These are phyloP conservation scores for Geotrichum australiense DNA, from an alignment of 1,139 yeast genomes.

Conservation along the genomic window DNA sequence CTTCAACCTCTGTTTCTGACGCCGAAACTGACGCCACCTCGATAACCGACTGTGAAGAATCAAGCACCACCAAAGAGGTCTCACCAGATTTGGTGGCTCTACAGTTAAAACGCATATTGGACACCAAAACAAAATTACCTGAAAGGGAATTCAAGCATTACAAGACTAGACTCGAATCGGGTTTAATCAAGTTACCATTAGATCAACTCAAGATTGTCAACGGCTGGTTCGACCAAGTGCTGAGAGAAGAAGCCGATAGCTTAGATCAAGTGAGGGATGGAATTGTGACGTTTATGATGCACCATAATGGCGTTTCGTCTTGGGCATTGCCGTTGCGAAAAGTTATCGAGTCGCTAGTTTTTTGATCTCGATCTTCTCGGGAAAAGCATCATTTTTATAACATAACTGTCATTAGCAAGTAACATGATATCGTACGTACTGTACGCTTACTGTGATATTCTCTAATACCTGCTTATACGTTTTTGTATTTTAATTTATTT, in stretches of 20 bases:
- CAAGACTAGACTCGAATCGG: conserved; percentile 31
- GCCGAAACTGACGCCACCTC: conserved; percentile 8
- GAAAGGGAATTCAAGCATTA: conserved; percentile 38
- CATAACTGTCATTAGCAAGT: too few relatives aligned
- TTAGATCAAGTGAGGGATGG: conserved; percentile 27
- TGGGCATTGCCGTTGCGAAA: conserved; percentile 56
- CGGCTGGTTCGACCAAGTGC: conserved; percentile 15
- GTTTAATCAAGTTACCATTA: conserved; percentile 23
- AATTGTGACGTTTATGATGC: conserved; percentile 44
- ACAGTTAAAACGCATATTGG: conserved; percentile 19
- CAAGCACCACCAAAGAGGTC: neutral
- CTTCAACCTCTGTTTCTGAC: conserved; percentile 5
- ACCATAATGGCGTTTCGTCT: conserved; percentile 44
- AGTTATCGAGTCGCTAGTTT: conserved; percentile 35
- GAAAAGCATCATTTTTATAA: too few relatives aligned
- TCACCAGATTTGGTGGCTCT: conserved; percentile 6
- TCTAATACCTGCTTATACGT: too few relatives aligned
- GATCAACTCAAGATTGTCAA: conserved; percentile 26
- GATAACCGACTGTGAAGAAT: neutral
- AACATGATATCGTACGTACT: too few relatives aligned
- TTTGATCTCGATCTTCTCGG: too few relatives aligned
- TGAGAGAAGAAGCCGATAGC: conserved; percentile 1
- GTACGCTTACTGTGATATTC: too few relatives aligned
- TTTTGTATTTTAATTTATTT: too few relatives aligned
- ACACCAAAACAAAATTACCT: conserved; percentile 27